Evolutionary conservation across 768 basidiomycete species (phyloP), one percentile per base, ranked within the genome.

Genomic region (Amyloporia xantha): DNA sequence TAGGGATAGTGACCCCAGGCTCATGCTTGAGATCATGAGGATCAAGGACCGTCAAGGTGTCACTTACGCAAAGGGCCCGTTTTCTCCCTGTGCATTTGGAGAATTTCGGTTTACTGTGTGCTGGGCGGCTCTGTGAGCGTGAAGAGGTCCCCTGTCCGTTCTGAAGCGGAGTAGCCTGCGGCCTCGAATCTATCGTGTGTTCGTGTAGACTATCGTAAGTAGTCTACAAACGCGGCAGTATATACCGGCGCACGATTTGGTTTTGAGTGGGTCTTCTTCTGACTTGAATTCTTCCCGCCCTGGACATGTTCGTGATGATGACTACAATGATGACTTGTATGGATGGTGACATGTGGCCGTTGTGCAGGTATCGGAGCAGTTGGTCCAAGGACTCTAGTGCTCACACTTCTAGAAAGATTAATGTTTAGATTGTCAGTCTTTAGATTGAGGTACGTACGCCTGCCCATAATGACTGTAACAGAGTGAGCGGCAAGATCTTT

Each of bases 11-110:
- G 20, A 11, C 41, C 41, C 21, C 1, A 41, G 9, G 39, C 28
- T 9, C 24, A 49, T 25, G n/a, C n/a, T n/a, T n/a, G n/a, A 27
- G 7, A 53, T 15, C 30, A 19, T 13, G 10, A 6, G 38, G 20
- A 13, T 39, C 6, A 21, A 39, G 9, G 38, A 21, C 9, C 17
- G 19, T 39, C 19, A 7, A n/a, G 38, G 30, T 4, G 30, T 4
- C 41, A 56, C 75, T 57, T 57, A 76, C 75, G 41, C 73, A 73
- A 5, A 82, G 67, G 7, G 78, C 80, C 61, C 77, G 81, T 57
- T 72, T 69, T 54, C 61, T 69, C 3, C 78, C 79, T 20, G 56
- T 77, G 57, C 79, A 82, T 47, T 76, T 73, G 1, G 76, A 77
- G 71, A 68, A 74, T 78, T 57, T 61, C 75, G 11, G 71, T 69